phyloP scores from a whole-genome alignment of 495 filamentous ascomycete genomes.

The Xylaria nigripes region DNA sequence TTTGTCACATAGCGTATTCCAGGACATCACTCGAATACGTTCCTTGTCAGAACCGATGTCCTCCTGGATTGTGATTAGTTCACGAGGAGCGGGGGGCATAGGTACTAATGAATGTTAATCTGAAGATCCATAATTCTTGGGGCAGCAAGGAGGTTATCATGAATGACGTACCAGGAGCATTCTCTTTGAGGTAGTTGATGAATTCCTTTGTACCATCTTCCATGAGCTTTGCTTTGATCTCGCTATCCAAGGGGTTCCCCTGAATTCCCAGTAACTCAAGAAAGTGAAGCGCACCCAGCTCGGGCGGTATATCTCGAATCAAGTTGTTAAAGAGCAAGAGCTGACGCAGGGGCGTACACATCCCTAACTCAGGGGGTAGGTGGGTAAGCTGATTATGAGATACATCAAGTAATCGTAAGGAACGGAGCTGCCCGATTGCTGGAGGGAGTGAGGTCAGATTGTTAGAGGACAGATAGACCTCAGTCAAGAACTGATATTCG shows the following conservation, averaged over 20 bases:
- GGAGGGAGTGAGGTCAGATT: conserved; percentile 68
- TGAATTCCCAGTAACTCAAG: conserved; percentile 86
- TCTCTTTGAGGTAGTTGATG: conserved; percentile 71
- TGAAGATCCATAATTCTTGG: background rate
- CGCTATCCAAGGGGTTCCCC: conserved; percentile 73
- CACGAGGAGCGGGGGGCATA: conserved; percentile 52
- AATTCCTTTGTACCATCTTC: conserved; percentile 80
- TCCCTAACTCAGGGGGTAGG: conserved; percentile 87
- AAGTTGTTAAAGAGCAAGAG: conserved; percentile 84
- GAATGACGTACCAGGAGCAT: conserved; percentile 60
- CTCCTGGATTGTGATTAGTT: conserved; percentile 42
- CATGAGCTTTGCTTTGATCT: conserved; percentile 65
- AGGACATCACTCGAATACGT: conserved; percentile 70
- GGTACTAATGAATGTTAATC: conserved; percentile 42
- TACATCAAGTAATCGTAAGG: conserved; percentile 71
- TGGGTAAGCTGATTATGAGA: conserved; percentile 78
- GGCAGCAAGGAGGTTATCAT: background rate
- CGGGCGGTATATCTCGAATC: conserved; percentile 69
- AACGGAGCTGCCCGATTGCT: conserved; percentile 69
- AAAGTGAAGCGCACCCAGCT: conserved; percentile 78
- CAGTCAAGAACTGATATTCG: conserved; percentile 74
- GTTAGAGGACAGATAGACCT: conserved; percentile 87
- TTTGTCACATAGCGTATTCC: conserved; percentile 91
- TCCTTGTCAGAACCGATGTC: conserved; percentile 41
- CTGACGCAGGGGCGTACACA: conserved; percentile 78